Percentiles rank a stretch among this genome's conserved stretches.
These are phyloP conservation scores for Stenocarpella maydis DNA, from an alignment of 2,329 filamentous ascomycete genomes.

Conservation along the genomic window DNA sequence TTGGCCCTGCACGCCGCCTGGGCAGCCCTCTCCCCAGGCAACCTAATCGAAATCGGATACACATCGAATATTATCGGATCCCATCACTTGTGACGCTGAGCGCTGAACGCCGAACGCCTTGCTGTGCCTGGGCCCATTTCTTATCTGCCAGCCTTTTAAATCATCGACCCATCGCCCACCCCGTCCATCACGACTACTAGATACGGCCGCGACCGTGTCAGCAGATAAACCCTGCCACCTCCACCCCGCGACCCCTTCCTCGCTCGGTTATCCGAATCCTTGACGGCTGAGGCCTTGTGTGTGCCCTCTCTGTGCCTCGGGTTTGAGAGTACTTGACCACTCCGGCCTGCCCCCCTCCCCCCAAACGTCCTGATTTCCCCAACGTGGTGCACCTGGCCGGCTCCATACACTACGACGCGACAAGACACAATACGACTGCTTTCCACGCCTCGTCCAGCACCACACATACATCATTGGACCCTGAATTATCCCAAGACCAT, in stretches of 20 bases:
- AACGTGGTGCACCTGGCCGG: conserved; percentile 26
- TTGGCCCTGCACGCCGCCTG: conserved; percentile 14
- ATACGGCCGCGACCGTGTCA: conserved; percentile 30
- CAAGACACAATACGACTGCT: conserved; percentile 7
- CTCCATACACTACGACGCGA: conserved; percentile 28
- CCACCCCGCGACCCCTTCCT: background rate
- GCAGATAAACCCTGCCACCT: conserved; percentile 16
- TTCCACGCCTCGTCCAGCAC: conserved; percentile 9
- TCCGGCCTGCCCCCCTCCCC: conserved; percentile 27
- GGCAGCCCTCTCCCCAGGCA: background rate
- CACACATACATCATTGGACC: conserved; percentile 5
- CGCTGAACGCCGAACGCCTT: background rate
- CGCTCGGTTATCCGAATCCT: conserved; percentile 11
- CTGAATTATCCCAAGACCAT: background rate
- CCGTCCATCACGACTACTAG: conserved; percentile 26
- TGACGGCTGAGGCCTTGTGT: conserved; percentile 8
- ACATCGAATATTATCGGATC: background rate
- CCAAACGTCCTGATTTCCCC: conserved; percentile 17
- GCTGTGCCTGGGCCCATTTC: conserved; percentile 27
- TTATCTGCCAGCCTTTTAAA: conserved; percentile 17
- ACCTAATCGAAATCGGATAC: background rate
- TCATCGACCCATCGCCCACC: background rate
- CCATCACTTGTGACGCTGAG: background rate
- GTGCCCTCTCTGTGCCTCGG: conserved; percentile 18
- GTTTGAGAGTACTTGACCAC: conserved; percentile 20